Evolutionary conservation across 495 filamentous ascomycete species (phyloP), one percentile per base, ranked within the genome.

Genomic region (Darksidea phi): DNA sequence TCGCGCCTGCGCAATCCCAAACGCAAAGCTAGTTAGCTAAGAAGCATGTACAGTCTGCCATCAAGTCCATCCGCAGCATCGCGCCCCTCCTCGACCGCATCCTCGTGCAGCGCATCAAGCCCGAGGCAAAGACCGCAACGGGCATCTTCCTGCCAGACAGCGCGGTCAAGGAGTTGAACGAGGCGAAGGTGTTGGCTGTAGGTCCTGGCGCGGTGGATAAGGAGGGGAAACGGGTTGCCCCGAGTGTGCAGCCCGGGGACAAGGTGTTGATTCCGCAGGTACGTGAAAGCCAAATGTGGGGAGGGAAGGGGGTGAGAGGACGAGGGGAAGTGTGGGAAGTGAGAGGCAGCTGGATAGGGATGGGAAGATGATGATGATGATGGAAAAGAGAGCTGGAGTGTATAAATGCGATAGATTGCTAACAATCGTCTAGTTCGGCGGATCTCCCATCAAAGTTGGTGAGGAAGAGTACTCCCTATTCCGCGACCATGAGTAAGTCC

Each of bases 81-180:
- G 88, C 87, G 42, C 94, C 94, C 57, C 93, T 99, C 69, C 85
- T 99, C 76, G 94, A 99, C 86, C 94, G 94, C 73, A 90, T 99
- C 67, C 85, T 99, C 59, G 90, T 99, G 67, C 94, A 99, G 86
- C 89, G 94, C 76, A 80, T 97, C 80, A 97, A 97, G 79, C 88
- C 93, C 71, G 95, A 97, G 77, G 71, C 91, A 69, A 96, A 97
- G 82, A 99, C 94, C 28, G 90, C 94, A 65, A 84, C 84, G 67
- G 94, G 94, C 68, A 93, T 99, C 81, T 96, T 92, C 83, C 89
- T 99, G 64, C 94, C 94, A 60, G 95, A 99, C 81, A 90, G 85
- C 73, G 88, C 85, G 72, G 91, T 97, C 67, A 97, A 99, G 84
- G 94, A 99, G 75, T 84, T 97, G 76, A 96, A 95, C 77, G 94